phyloP scores from a whole-genome alignment of 345 rosid genomes.

The Salix viminalis region DNA sequence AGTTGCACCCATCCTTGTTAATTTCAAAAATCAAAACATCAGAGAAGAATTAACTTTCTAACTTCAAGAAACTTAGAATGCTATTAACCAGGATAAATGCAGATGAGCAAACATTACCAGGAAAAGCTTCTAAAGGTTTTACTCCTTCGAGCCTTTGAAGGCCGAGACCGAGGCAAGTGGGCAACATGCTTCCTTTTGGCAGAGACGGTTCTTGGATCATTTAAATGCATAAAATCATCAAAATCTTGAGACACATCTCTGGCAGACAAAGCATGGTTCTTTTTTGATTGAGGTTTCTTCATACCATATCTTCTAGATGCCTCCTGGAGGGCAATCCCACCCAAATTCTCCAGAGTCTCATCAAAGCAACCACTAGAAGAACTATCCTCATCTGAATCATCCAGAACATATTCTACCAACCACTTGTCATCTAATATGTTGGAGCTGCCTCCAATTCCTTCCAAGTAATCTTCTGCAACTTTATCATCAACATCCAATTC shows the following conservation, averaged over 20 bases:
- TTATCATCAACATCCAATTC: conserved; percentile 68
- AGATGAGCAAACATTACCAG: conserved; percentile 44
- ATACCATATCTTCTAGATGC: conserved; percentile 73
- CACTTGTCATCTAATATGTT: conserved; percentile 52
- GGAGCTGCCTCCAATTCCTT: conserved; percentile 80
- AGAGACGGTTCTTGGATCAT: conserved; percentile 64
- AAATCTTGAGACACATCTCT: conserved; percentile 41
- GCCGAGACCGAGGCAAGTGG: conserved; percentile 65
- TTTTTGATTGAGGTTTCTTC: conserved; percentile 42
- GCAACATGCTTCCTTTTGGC: conserved; percentile 53
- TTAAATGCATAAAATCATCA: conserved; percentile 66
- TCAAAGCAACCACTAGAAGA: conserved; percentile 49
- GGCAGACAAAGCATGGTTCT: conserved; percentile 21
- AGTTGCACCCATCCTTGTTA: not conserved
- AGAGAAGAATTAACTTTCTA: not conserved
- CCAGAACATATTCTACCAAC: conserved; percentile 46
- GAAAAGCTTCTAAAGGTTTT: conserved; percentile 51
- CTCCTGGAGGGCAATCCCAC: conserved; percentile 60
- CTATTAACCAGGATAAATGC: conserved; percentile 10
- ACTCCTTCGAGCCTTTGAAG: conserved; percentile 53
- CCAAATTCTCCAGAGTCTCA: conserved; percentile 49
- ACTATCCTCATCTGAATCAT: conserved; percentile 43
- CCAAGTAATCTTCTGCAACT: conserved; percentile 77
- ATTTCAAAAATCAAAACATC: not conserved
- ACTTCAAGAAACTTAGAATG: not conserved